These are phyloP conservation scores for Didymella segeticola DNA, from an alignment of 2,329 filamentous ascomycete species.

Conservation along the genomic window DNA sequence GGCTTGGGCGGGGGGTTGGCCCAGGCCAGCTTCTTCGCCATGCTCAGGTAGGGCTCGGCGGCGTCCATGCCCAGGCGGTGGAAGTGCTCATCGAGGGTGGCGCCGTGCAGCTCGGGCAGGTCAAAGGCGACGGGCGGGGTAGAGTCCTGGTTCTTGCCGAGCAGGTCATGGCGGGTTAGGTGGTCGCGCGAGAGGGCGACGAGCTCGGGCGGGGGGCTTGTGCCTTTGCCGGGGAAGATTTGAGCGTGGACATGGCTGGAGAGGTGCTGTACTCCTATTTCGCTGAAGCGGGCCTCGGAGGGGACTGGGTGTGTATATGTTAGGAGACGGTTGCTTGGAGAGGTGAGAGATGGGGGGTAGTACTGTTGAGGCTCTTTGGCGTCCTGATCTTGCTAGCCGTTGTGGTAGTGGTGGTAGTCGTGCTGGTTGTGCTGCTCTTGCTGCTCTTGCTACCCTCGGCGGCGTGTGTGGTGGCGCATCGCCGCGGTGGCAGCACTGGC, in stretches of 20 bases:
- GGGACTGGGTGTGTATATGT: conserved; percentile 37
- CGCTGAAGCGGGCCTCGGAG: conserved; percentile 78
- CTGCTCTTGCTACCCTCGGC: conserved; percentile 10
- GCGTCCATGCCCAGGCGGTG: conserved; percentile 84
- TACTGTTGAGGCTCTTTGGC: conserved; percentile 31
- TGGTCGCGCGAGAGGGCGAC: conserved; percentile 83
- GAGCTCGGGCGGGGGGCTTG: conserved; percentile 70
- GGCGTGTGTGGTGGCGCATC: conserved; percentile 37
- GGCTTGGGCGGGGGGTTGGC: conserved; percentile 65
- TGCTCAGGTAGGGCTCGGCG: conserved; percentile 80
- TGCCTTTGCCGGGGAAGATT: conserved; percentile 70
- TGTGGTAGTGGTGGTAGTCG: no score
- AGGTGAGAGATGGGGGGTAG: no score
- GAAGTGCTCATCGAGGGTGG: conserved; percentile 92
- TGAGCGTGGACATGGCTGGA: conserved; percentile 83
- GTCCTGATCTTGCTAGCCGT: no score
- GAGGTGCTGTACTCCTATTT: conserved; percentile 93
- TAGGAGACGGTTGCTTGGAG: not conserved
- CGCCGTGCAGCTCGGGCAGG: conserved; percentile 78
- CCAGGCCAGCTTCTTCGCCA: conserved; percentile 76
- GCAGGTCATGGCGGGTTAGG: conserved; percentile 80
- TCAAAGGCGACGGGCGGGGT: conserved; percentile 80
- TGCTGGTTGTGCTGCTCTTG: no score
- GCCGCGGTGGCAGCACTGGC: conserved; percentile 19
- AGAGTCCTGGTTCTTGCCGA: conserved; percentile 87